Evolutionary conservation across 768 basidiomycete genomes (phyloP).

Genomic region (Pisolithus microcarpus): DNA sequence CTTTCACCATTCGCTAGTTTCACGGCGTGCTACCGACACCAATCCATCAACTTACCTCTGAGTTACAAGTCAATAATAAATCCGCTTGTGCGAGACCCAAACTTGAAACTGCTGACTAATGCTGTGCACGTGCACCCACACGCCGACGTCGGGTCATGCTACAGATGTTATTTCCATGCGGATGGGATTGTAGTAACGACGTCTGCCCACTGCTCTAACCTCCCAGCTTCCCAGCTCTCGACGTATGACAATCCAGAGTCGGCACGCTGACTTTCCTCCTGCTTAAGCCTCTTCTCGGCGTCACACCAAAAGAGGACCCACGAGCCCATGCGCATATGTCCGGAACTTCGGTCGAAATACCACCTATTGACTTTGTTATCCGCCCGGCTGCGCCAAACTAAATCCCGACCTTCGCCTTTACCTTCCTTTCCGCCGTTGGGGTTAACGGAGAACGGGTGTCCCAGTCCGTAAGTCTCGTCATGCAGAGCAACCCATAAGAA

Average conservation of each 20-base stretch:
- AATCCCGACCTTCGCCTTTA: constrained; percentile 81
- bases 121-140: too few relatives aligned
- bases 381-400: constrained; percentile 91
- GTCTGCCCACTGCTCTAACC: constrained; percentile 62
- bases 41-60: too few relatives aligned
- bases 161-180: constrained; percentile 52
- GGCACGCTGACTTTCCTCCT: constrained; percentile 57
- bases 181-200: constrained; percentile 68
- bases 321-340: constrained; percentile 75
- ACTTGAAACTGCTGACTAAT: too few relatives aligned
- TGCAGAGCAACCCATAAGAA: constrained; percentile 98
- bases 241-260: constrained; percentile 63
- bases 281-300: constrained; percentile 77
- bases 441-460: constrained; percentile 88
- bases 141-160: not conserved
- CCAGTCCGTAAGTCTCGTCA: constrained; percentile 96
- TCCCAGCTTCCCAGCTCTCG: constrained; percentile 69
- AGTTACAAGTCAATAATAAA: too few relatives aligned
- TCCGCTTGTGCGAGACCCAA: too few relatives aligned
- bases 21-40: too few relatives aligned
- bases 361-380: constrained; percentile 98
- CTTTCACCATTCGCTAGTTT: too few relatives aligned
- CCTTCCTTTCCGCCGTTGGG: constrained; percentile 92
- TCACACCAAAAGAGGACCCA: constrained; percentile 99
- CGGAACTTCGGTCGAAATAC: constrained; percentile 96